These are phyloP conservation scores for Oryza meyeriana DNA, from an alignment of 176 grass and related monocot genomes.

Conservation along the genomic window DNA sequence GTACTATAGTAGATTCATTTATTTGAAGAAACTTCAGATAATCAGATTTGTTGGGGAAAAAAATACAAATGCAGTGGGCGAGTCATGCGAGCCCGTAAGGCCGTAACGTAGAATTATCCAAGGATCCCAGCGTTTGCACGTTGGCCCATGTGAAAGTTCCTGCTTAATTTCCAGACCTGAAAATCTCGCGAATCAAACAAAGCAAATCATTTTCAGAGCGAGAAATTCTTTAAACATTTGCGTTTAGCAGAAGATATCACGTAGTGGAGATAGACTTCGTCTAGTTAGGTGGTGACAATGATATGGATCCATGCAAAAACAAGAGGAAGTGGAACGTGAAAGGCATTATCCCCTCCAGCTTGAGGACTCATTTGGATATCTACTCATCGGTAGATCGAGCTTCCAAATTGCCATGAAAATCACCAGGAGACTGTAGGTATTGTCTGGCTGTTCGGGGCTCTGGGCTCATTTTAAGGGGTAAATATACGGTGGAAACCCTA, in stretches of 20 bases:
- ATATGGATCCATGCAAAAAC: no score
- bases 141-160: neutral
- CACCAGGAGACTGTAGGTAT: no score
- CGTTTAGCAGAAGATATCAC: neutral
- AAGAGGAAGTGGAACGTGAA: no score
- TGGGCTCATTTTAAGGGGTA: no score
- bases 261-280: neutral
- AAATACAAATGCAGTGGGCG: neutral
- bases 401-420: no score
- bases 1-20: neutral
- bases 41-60: neutral
- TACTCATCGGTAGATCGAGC: no score
- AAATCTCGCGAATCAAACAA: neutral
- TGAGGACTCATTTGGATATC: no score
- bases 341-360: no score
- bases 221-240: neutral
- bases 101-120: no score
- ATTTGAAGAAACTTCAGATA: neutral
- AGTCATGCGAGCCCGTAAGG: no score
- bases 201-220: neutral
- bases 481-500: no score
- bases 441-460: no score
- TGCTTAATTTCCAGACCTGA: neutral
- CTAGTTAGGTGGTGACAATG: neutral
- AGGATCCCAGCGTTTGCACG: neutral